Evolutionary conservation across 306 rosid species (phyloP), one percentile per base, ranked within the genome.

Genomic region (Luffa aegyptiaca): DNA sequence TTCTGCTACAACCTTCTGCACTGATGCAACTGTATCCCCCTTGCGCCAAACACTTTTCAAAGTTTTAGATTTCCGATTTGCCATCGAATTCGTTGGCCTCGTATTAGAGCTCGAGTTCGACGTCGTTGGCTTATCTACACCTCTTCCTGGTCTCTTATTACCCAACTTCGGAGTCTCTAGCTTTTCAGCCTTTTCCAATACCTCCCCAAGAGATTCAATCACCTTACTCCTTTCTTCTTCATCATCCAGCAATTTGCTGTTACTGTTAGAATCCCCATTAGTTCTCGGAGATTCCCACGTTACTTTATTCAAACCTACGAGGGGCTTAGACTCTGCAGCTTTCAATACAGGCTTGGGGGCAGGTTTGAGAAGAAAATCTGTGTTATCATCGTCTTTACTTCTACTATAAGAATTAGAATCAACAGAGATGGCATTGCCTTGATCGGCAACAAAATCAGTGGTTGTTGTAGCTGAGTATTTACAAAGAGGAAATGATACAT

Each of bases 31-130:
- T 0, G 90, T 71, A 80, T 95, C 99, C 70, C 99, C 99, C 87
- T 95, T 95, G 37, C 97, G 97, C 99, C 99, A 95, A 5, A 95
- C 93, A 80, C 99, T 95, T 88, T 93, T 95, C 86, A 85, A 53
- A 12, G 97, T 89, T 83, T 91, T 95, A 53, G 97, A 45, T 75
- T 85, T 92, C 64, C 79, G 85, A 75, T 17, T 84, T 48, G 83
- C 12, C 5, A 20, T 18, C 0, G 88, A 68, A 78, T 81, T 76
- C 44, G 62, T 83, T 0, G 84, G 58, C 73, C 55, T 88, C 18
- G 86, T 82, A 78, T 79, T 80, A 84, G 79, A 78, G 82, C 39
- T 81, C 8, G 65, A 61, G 81, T 57, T 85, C 39, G 88, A 81
- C 20, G 81, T 65, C 2, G 74, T 79, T 1, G 87, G 90, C 84